Base-by-base conservation (phyloP, 73 alveolate species). In the Paraurostyla sp. region DNA sequence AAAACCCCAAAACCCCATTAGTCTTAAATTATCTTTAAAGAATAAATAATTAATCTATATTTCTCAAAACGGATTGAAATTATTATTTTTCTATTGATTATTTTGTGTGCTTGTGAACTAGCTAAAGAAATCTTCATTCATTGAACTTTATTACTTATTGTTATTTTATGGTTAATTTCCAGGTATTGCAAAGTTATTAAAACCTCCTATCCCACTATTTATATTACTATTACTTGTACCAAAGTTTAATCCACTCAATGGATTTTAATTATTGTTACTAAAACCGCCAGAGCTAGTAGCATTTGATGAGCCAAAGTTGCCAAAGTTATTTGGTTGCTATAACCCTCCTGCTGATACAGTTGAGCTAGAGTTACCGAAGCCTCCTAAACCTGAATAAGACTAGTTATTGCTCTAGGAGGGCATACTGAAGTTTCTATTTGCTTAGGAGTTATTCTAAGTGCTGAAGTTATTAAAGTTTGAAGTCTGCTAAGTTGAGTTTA, bases 121-220 rank as follows among this genome's bases (percentile, higher is more conserved):
- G 58, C 58, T 65, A 40, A 65, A 65, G 36, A 65, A 65, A 40
- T 65, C 82, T 33, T 65, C 82, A 22, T 65, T 65, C 16, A 65
- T n/a, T n/a, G n/a, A 40, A 1, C 82, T 58, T 6, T 58, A 18
- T 6, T 3, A 38, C 2, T 13, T 36, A 38, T 65, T 65, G 23
- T 13, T 54, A 38, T 29, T 2, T 38, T 35, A 16, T 15, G 33
- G 56, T 16, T 65, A 22, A 6, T 59, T 13, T 49, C 7, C 11
- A 4, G n/a, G 42, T 1, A 23, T 59, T 30, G 60, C 82, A 33
- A 65, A 38, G 1, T 38, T 38, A 35, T 7, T 60, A 60, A 45
- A 45, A 60, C 22, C 22, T 20, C 82, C 82, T 65, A 65, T 11
- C 35, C 16, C 41, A 3, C 1, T 36, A 18, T 30, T 30, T 7